Evolutionary conservation across 2,329 filamentous ascomycete species (phyloP), one percentile per base, ranked within the genome.

Genomic region (Xylogone sp.): DNA sequence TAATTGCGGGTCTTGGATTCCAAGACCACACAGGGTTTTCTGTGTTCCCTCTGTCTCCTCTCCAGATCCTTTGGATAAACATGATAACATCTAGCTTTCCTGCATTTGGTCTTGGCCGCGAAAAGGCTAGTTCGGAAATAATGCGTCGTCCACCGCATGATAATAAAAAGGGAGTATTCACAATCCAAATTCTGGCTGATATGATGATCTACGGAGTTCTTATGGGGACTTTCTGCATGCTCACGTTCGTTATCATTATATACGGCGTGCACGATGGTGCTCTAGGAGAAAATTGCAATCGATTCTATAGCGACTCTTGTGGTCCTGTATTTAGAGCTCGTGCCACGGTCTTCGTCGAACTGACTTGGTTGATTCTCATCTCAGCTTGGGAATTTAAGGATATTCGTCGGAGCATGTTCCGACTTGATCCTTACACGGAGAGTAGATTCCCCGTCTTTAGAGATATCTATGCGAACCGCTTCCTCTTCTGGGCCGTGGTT

Each of bases 21-120:
- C 79, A 82, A 62, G 80, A 83, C 57, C 47, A 46, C 4, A 70
- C 69, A 13, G 67, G 69, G 1, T 67, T 79, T 29, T 82, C 78
- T 3, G 80, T 83, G 3, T 83, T 82, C 61, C 80, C 80, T 0
- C 70, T 83, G 7, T 74, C 77, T 6, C 80, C 80, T 3, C 72
- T 83, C 9, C 76, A 83, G 55, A 81, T 83, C 55, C 72, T 83
- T 21, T 84, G 80, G 81, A 79, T 84, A 60, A 84, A 83, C 61
- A 83, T 84, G 80, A 71, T 83, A 50, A 84, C 81, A 0, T 81
- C 72, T 43, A 80, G 77, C 0, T 72, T 82, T 56, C 79, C 80
- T 2, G 81, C 81, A 45, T 81, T 83, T 69, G 81, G 80, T 50
- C 72, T 84, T 1, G 81, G 80, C 2, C 75, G 78, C 55, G 80